Percentiles rank a stretch among this genome's conserved stretches.
Conservation (phyloP, 495 filamentous ascomycete species). For the Aspergillus heteromorphus region DNA sequence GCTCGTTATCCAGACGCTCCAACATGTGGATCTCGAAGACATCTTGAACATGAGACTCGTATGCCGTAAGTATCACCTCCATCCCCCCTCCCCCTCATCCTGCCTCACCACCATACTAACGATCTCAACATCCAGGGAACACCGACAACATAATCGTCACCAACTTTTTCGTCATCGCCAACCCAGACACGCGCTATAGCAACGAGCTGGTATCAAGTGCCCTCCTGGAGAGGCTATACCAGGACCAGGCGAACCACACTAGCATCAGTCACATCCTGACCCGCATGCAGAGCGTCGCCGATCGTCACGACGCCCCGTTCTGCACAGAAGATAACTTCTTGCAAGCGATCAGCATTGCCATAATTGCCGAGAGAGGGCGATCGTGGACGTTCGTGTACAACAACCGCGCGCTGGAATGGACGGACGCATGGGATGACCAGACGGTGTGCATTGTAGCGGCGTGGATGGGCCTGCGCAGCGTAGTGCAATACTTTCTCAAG, state of each 20-base stretch:
- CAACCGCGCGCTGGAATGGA: background rate
- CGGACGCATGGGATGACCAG: background rate
- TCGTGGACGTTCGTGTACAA: background rate
- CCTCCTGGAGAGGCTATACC: background rate
- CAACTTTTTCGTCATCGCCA: background rate
- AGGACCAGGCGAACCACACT: background rate
- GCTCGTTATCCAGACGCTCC: background rate
- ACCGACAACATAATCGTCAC: background rate
- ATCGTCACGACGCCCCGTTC: background rate
- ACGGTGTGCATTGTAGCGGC: background rate
- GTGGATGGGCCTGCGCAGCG: background rate
- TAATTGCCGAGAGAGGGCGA: background rate
- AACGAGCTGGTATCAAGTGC: background rate
- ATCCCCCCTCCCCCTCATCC: no score
- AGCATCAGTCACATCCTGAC: background rate
- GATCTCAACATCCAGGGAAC: background rate
- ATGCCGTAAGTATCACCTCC: constrained; percentile 8
- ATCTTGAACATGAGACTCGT: background rate
- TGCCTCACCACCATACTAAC: background rate
- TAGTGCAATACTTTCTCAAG: background rate
- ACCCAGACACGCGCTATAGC: background rate
- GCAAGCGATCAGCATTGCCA: background rate
- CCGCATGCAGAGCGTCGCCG: background rate
- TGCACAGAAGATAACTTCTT: background rate
- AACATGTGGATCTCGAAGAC: background rate